These are phyloP conservation scores for Candida ovalis DNA, from an alignment of 805 yeast species.

Conservation along the genomic window DNA sequence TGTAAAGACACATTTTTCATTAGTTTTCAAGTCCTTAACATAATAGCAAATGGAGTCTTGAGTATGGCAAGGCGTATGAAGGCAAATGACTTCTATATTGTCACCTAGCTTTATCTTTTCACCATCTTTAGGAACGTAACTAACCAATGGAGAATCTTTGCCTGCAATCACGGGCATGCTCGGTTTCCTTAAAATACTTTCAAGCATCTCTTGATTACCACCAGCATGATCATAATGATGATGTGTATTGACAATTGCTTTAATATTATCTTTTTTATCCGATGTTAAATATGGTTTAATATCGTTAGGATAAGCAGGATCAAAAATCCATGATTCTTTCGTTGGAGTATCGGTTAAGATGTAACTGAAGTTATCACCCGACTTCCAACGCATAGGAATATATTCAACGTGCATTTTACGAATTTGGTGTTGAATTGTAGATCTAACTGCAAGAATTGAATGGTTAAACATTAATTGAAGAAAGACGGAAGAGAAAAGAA, in stretches of 20 bases:
- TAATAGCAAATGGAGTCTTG: conserved; percentile 92
- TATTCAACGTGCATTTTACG: conserved; percentile 76
- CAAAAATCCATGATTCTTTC: conserved; percentile 75
- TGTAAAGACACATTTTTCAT: conserved; percentile 76
- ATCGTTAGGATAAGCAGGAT: conserved; percentile 87
- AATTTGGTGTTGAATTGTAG: background rate
- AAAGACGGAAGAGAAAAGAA: too few relatives aligned
- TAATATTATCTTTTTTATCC: conserved; percentile 42
- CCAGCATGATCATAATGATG: conserved; percentile 96
- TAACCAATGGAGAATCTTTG: conserved; percentile 68
- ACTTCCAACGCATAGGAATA: conserved; percentile 93
- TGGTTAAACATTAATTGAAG: background rate
- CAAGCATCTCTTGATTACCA: conserved; percentile 54
- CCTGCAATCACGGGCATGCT: conserved; percentile 78
- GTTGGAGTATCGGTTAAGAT: conserved; percentile 65
- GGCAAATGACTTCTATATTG: conserved; percentile 62
- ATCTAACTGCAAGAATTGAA: background rate
- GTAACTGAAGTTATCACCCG: conserved; percentile 89
- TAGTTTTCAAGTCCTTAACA: conserved; percentile 59
- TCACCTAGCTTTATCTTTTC: conserved; percentile 63
- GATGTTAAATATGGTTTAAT: conserved; percentile 41
- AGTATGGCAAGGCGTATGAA: conserved; percentile 98
- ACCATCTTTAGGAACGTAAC: conserved; percentile 63
- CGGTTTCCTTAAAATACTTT: conserved; percentile 28
- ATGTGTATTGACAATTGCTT: conserved; percentile 88